Conservation (phyloP, 345 rosid species). For the Clausena lansium region DNA sequence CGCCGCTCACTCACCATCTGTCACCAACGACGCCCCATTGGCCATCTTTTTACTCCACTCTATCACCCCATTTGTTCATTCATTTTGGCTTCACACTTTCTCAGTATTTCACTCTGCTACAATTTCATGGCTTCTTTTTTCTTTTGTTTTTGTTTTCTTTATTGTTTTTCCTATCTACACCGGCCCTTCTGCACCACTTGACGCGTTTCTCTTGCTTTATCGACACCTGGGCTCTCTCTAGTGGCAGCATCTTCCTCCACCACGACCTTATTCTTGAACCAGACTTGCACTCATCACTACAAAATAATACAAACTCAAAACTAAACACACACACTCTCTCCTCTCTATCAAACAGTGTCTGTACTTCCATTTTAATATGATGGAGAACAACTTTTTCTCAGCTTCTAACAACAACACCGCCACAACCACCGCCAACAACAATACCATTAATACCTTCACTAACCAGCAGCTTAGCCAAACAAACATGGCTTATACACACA, state of each 20-base stretch:
- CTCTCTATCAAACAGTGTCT: slow-evolving; percentile 6
- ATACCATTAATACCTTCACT: background rate
- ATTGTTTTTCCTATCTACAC: slow-evolving; percentile 1
- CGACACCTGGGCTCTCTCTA: slow-evolving; percentile 29
- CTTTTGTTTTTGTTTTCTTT: background rate
- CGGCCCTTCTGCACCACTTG: slow-evolving; percentile 17
- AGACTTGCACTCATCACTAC: slow-evolving; percentile 5
- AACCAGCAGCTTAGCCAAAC: background rate
- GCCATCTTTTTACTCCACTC: background rate
- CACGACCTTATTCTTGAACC: slow-evolving; percentile 20
- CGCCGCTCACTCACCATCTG: slow-evolving; percentile 34
- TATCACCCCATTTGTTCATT: slow-evolving; percentile 9
- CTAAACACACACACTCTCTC: background rate
- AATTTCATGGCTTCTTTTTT: slow-evolving; percentile 13
- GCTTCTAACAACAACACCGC: background rate
- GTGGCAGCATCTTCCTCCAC: slow-evolving; percentile 23
- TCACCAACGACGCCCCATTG: slow-evolving; percentile 20
- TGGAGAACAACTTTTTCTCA: slow-evolving; percentile 9
- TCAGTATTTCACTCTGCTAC: slow-evolving; percentile 4
- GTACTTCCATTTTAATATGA: background rate
- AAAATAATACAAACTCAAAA: background rate
- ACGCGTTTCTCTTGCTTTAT: slow-evolving; percentile 36
- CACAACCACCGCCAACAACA: background rate
- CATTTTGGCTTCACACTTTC: slow-evolving; percentile 2
- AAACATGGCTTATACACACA: slow-evolving; percentile 5